These are phyloP conservation scores for Plantago coronopus DNA, from an alignment of 305 asterid genomes.

Conservation along the genomic window DNA sequence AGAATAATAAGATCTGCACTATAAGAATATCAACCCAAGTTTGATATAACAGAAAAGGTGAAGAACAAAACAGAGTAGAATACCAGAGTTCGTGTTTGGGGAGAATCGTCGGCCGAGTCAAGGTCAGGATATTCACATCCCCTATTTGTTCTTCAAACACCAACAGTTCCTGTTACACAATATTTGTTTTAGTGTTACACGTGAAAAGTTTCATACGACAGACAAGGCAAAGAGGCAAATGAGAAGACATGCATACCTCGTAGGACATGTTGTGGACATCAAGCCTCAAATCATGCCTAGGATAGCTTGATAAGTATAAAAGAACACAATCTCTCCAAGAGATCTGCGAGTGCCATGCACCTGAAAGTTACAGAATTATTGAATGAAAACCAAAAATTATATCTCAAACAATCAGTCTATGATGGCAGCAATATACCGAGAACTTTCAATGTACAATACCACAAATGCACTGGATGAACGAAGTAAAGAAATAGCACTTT, in stretches of 20 bases:
- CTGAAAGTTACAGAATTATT: slow-evolving; percentile 33
- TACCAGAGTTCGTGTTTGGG: no score
- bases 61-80: no score
- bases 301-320: slow-evolving; percentile 86
- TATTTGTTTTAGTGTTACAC: neutral
- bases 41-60: no score
- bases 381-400: neutral
- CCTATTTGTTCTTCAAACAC: slow-evolving; percentile 66
- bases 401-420: slow-evolving; percentile 6
- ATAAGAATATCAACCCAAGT: no score
- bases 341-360: slow-evolving; percentile 64
- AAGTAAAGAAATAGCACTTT: no score
- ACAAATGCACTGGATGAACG: no score
- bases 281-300: slow-evolving; percentile 73
- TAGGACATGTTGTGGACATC: slow-evolving; percentile 66
- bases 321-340: slow-evolving; percentile 76
- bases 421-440: neutral
- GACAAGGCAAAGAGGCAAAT: neutral
- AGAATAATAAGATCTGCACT: no score
- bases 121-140: slow-evolving; percentile 48
- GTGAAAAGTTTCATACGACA: neutral
- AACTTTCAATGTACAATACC: no score
- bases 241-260: slow-evolving; percentile 38
- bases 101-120: no score
- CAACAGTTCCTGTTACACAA: slow-evolving; percentile 41